phyloP scores from a whole-genome alignment of 345 rosid species.

The Hypericum perforatum region DNA sequence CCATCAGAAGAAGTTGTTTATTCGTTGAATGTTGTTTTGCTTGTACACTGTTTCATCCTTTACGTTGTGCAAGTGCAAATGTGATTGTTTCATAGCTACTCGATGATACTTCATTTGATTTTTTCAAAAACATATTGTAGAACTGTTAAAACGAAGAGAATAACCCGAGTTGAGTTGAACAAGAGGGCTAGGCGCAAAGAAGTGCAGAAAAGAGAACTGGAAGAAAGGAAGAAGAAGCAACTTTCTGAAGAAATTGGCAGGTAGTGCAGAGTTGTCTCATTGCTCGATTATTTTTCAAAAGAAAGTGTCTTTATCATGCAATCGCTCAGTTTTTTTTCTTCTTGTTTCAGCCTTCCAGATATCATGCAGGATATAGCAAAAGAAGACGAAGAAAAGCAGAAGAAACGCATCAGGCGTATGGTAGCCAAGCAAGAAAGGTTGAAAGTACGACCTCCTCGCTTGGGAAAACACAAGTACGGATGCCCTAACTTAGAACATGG shows the following conservation, averaged over 20 bases:
- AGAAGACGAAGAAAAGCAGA: conserved; percentile 74
- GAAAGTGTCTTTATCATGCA: conserved; percentile 7
- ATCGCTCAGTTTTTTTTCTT: conserved; percentile 3
- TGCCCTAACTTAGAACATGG: not conserved
- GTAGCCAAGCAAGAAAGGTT: conserved; percentile 69
- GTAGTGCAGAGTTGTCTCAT: conserved; percentile 19
- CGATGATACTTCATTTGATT: not conserved
- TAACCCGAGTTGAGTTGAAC: conserved; percentile 68
- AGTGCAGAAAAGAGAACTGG: conserved; percentile 34
- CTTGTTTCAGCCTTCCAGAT: conserved; percentile 43
- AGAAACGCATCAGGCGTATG: conserved; percentile 36
- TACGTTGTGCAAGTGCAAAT: too few relatives aligned
- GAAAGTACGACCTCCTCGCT: conserved; percentile 68
- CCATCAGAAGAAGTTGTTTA: too few relatives aligned
- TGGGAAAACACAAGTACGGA: conserved; percentile 89
- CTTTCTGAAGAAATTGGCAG: conserved; percentile 61
- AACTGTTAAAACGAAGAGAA: conserved; percentile 37
- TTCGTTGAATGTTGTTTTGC: too few relatives aligned
- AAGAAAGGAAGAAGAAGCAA: conserved; percentile 37
- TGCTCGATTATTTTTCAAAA: not conserved
- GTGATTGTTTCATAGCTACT: not conserved
- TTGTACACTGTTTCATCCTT: too few relatives aligned
- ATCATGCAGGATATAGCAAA: conserved; percentile 67
- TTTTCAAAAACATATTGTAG: conserved; percentile 28
- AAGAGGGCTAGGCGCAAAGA: conserved; percentile 64